Conservation (phyloP, 2,329 filamentous ascomycete genomes). For the Chrysoporthe deuterocubensis region DNA sequence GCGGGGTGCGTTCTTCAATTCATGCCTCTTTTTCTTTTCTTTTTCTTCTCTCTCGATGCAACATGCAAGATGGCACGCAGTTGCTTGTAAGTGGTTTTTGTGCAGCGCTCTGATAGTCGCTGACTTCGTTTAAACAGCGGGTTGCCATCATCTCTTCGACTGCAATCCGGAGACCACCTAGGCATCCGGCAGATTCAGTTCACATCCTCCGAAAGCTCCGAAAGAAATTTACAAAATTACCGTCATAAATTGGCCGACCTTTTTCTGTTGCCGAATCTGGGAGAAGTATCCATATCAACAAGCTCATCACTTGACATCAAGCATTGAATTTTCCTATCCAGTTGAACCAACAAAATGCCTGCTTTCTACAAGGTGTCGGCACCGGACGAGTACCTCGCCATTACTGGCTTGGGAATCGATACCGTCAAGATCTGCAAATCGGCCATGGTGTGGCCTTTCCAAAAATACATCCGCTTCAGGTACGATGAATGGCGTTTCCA, state of each 20-base stretch:
- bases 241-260: too few species aligned
- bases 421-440: conserved; percentile 81
- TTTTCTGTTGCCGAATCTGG: too few species aligned
- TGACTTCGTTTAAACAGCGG: too few species aligned
- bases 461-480: conserved; percentile 63
- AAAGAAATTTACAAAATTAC: too few species aligned
- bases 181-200: too few species aligned
- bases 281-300: too few species aligned
- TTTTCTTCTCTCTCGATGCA: background rate
- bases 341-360: background rate
- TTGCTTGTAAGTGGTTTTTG: too few species aligned
- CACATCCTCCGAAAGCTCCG: too few species aligned
- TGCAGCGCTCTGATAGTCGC: too few species aligned
- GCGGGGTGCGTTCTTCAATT: background rate
- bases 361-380: conserved; percentile 66
- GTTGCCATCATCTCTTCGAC: too few species aligned
- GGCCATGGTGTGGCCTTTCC: conserved; percentile 71
- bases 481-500: conserved; percentile 3
- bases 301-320: background rate
- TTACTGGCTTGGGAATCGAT: conserved; percentile 78
- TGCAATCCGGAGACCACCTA: too few species aligned
- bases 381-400: conserved; percentile 84
- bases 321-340: background rate
- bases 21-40: background rate
- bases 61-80: too few species aligned